A percentile compares a stretch with the other conserved stretches of the same genome.
These are phyloP conservation scores for Colletotrichum orchidophilum DNA, from an alignment of 2,329 filamentous ascomycete species.

Conservation along the genomic window DNA sequence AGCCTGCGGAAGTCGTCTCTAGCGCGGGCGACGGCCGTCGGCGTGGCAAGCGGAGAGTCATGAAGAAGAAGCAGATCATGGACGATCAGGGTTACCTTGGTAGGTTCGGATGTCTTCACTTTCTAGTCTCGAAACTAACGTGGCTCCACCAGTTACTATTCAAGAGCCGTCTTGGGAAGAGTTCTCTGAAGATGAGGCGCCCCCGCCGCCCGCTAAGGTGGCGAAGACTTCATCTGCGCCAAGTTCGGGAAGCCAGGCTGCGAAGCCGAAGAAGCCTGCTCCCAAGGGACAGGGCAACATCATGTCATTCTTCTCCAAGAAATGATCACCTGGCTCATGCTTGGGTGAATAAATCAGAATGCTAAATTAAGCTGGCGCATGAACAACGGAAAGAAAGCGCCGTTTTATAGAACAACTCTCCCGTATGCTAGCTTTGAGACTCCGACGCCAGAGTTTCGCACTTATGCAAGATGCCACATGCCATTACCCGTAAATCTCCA, in stretches of 20 bases:
- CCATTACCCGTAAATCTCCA: background rate
- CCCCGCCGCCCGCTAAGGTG: conserved; percentile 56
- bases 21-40: conserved; percentile 69
- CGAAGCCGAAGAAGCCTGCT: conserved; percentile 64
- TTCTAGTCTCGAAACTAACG: conserved; percentile 13
- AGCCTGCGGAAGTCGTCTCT: conserved; percentile 62
- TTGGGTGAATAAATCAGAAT: too few relatives aligned
- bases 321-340: conserved; percentile 50
- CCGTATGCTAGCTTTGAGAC: too few relatives aligned
- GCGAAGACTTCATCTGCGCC: conserved; percentile 57
- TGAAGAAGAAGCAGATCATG: conserved; percentile 87
- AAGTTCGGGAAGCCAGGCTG: conserved; percentile 54
- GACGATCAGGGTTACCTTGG: conserved; percentile 92
- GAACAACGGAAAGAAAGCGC: background rate
- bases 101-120: conserved; percentile 52
- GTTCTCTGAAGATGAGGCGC: conserved; percentile 88
- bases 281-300: conserved; percentile 81
- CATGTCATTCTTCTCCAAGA: conserved; percentile 93
- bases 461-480: background rate
- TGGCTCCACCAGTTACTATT: conserved; percentile 72
- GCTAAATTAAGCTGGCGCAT: background rate
- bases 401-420: background rate
- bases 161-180: conserved; percentile 90
- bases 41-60: conserved; percentile 80
- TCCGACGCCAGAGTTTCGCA: too few relatives aligned